Base-by-base conservation (phyloP, 352 stramenopile genomes). In the Phytophthora parvispora region DNA sequence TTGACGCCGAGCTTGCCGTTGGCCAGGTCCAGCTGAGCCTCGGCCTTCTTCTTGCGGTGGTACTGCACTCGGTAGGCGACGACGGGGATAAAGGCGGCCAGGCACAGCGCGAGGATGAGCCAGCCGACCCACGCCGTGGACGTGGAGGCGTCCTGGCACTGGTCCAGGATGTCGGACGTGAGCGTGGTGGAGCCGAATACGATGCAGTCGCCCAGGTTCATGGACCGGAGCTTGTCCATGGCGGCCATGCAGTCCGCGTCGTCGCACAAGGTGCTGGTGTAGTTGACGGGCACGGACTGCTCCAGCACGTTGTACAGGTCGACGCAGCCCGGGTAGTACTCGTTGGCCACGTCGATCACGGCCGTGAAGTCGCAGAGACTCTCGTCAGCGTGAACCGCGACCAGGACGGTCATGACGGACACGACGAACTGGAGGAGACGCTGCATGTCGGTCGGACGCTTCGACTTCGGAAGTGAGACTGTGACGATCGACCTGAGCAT, bases 191-290 rank as follows among this genome's bases (percentile, higher is more conserved):
- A 51, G 36, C 38, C 64, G 47, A 77, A 77, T 10, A 77, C 53
- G 58, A 77, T 64, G 69, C 69, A 77, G 64, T 77, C 69, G 36
- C 69, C 69, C 38, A 73, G n/a, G 38, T 66, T 49, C 34, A 77
- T 71, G 0, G 31, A 49, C 15, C 61, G 67, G 4, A 75, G 31
- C 25, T 67, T 47, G 47, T 60, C 60, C 18, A 75, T 71, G 48
- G 69, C 69, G 38, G 32, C 31, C 28, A 64, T 53, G 32, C 69
- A 74, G 64, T 73, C 69, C 20, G 43, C 42, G 52, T 66, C 47
- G 50, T 52, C 54, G 32, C 64, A 77, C 22, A 74, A 56, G 15
- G 15, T 40, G 32, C 57, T 65, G 25, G 64, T 77, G 64, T 56
- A 70, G 47, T 64, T 77, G 59, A 74, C 69, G 1, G 69, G 58